Evolutionary conservation across 768 basidiomycete genomes (phyloP), one percentile per base, ranked within the genome.

Genomic region (Collybiopsis luxurians): DNA sequence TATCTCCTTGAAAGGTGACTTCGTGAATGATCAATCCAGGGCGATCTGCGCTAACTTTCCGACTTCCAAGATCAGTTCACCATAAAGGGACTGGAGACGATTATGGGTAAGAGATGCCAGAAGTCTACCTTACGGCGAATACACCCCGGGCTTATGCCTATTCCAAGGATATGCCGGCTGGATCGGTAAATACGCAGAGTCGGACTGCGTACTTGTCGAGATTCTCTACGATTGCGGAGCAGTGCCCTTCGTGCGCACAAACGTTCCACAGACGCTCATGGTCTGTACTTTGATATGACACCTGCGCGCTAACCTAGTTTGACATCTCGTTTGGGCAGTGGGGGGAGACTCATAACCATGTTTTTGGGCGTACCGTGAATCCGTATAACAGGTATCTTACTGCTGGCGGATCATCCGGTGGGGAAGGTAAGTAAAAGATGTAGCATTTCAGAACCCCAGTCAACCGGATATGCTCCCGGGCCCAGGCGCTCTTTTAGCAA

Each of bases 321-420:
- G 24, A 23, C 34, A 45, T 6, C 21, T 27, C 24, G 12, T 23
- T 40, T 34, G 13, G 17, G 59, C 61, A 90, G 90, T 90, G 85
- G 81, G 76, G 79, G 1, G 92, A 96, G 67, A 86, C 89, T 0
- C 83, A 77, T 73, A 95, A 95, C 64, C 71, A 84, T 59, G 75
- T 93, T 21, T 95, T 89, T 62, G 92, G 92, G 1, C 77, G 89
- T 53, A 94, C 93, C 0, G 64, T 73, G 19, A 92, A 94, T 64
- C 92, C 92, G 0, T 74, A 78, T 65, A 92, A 93, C 65, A 80
- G 86, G 10, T 76, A 77, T 21, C 73, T 91, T 39, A 91, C 88
- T 7, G 70, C 76, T 5, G 92, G 92, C 11, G 93, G 93, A 2
- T 93, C 90, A 0, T 89, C 87, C 2, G 93, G 93, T 4, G 93